Evolutionary conservation across 257 asterid genomes (phyloP).

Genomic region (Marsdenia floribunda): DNA sequence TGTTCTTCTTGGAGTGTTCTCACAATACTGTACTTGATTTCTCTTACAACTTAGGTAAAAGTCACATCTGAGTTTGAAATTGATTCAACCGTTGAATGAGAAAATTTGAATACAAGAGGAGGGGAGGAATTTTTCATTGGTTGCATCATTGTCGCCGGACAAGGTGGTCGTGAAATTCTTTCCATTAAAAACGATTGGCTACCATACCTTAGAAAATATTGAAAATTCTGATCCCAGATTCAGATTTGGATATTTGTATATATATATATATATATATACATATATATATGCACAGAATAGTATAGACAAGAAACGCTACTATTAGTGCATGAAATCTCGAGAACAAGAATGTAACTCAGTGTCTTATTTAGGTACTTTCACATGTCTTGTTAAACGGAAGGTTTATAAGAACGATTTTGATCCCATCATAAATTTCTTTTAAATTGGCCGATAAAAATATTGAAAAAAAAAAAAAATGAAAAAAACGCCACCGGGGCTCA

Average conservation of each 20-base stretch:
- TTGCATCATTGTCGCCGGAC: conserved; percentile 2
- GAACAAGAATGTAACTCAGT: too few relatives aligned
- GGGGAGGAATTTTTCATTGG: background rate
- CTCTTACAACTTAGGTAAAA: background rate
- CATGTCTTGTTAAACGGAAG: too few relatives aligned
- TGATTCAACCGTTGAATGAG: background rate
- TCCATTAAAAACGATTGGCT: background rate
- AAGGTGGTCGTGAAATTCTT: background rate
- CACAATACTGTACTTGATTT: background rate
- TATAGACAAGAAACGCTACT: background rate
- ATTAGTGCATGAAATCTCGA: background rate
- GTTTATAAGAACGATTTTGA: too few relatives aligned
- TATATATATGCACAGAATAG: background rate
- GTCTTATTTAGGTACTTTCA: too few relatives aligned
- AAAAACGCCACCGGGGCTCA: too few relatives aligned
- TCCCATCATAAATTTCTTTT: too few relatives aligned
- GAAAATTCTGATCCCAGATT: background rate
- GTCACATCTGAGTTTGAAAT: background rate
- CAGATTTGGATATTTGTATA: background rate
- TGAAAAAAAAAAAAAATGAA: background rate
- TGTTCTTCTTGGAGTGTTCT: background rate
- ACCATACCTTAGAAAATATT: background rate
- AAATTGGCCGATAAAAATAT: too few relatives aligned
- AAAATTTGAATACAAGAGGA: too few relatives aligned
- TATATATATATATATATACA: too few relatives aligned